Evolutionary conservation across 352 stramenopile species (phyloP).

Genomic region (Phytophthora hybrid): DNA sequence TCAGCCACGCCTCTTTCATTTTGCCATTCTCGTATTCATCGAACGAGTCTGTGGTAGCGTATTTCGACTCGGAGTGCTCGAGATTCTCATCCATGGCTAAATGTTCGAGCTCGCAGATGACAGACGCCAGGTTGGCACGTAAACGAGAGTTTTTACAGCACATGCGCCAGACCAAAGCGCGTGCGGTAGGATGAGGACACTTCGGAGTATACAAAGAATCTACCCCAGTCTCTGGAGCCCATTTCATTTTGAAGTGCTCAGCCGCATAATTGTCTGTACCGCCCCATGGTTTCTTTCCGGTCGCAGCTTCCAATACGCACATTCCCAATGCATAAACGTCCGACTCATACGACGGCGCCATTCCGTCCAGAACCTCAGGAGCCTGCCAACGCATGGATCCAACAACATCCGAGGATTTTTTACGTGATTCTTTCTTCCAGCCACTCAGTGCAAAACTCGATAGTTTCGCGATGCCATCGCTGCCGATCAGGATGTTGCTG

Average conservation of each 20-base stretch:
- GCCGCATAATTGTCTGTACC: not conserved
- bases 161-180: not conserved
- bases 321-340: conserved; percentile 1
- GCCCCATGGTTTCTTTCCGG: not conserved
- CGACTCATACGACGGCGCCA: not conserved
- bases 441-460: conserved; percentile 31
- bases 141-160: not conserved
- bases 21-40: not conserved
- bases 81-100: not conserved
- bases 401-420: not conserved
- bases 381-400: conserved; percentile 16
- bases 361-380: conserved; percentile 18
- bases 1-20: not conserved
- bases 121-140: not conserved
- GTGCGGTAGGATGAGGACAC: not conserved
- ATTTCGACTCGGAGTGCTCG: not conserved
- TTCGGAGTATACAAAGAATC: not conserved
- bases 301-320: not conserved
- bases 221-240: not conserved
- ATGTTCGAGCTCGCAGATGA: not conserved
- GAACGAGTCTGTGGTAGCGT: not conserved
- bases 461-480: conserved; percentile 30
- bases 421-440: conserved; percentile 2
- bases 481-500: conserved; percentile 40
- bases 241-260: not conserved